Conservation (phyloP, 345 rosid species). For the Linum tenue region DNA sequence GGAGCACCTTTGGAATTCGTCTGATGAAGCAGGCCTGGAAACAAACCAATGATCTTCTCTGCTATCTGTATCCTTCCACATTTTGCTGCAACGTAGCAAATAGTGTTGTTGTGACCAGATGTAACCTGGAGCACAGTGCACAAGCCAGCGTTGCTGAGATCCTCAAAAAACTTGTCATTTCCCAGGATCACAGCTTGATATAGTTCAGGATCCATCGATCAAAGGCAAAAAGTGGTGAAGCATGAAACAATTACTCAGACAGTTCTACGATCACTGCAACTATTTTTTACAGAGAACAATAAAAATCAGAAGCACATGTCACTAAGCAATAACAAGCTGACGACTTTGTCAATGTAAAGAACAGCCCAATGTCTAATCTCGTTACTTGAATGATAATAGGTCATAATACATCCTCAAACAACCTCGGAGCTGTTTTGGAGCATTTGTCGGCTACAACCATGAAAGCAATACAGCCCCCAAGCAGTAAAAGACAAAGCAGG, state of each 20-base stretch:
- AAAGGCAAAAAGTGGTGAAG: not conserved
- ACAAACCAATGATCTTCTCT: conserved; percentile 11
- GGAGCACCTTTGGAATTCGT: conserved; percentile 28
- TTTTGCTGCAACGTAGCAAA: conserved; percentile 31
- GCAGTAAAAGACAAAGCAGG: not conserved
- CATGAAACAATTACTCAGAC: not conserved
- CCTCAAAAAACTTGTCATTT: not conserved
- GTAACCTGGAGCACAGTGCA: not conserved
- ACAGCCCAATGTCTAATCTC: not conserved
- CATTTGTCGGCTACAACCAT: not conserved
- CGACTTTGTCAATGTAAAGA: not conserved
- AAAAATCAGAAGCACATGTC: not conserved
- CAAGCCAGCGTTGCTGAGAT: not conserved
- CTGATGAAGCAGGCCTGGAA: conserved; percentile 19
- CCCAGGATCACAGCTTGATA: conserved; percentile 9
- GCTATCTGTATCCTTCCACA: conserved; percentile 14
- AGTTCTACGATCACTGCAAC: not conserved
- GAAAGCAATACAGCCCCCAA: not conserved
- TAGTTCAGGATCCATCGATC: conserved; percentile 10
- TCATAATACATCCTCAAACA: not conserved
- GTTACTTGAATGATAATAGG: not conserved
- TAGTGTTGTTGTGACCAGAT: conserved; percentile 18
- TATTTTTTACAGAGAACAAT: not conserved
- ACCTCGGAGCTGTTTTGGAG: not conserved
- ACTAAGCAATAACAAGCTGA: not conserved